These are phyloP conservation scores for Colletotrichum higginsianum DNA, from an alignment of 2,329 filamentous ascomycete genomes.

Conservation along the genomic window DNA sequence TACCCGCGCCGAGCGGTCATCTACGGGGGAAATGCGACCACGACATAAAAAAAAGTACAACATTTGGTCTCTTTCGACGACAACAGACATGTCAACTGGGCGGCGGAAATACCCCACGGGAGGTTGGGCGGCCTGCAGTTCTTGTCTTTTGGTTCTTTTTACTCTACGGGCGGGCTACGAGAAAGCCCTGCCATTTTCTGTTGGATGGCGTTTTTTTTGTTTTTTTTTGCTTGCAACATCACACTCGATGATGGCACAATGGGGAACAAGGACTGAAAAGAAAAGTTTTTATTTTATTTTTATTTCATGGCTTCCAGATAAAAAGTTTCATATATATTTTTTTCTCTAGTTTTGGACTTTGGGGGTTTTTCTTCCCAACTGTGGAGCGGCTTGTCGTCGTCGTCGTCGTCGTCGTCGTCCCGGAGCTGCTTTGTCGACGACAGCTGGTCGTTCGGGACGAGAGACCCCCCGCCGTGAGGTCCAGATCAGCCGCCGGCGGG, in stretches of 20 bases:
- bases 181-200: conserved; percentile 5
- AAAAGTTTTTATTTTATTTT: conserved; percentile 29
- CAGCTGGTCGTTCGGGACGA: conserved; percentile 8
- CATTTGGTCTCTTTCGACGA: conserved; percentile 26
- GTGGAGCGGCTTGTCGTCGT: background rate
- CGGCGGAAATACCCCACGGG: conserved; percentile 36
- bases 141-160: conserved; percentile 24
- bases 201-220: conserved; percentile 35
- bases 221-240: conserved; percentile 8
- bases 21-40: conserved; percentile 39
- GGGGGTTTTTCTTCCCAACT: background rate
- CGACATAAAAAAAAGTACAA: conserved; percentile 37
- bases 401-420: background rate
- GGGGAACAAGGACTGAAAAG: conserved; percentile 6
- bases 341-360: background rate
- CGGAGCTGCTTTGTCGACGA: background rate
- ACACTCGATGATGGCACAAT: conserved; percentile 22
- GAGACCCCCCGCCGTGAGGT: background rate
- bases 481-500: conserved; percentile 22
- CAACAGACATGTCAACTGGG: conserved; percentile 26
- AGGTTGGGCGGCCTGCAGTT: conserved; percentile 37
- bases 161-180: conserved; percentile 5
- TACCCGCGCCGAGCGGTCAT: conserved; percentile 38
- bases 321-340: conserved; percentile 1
- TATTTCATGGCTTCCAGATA: background rate